Conservation (phyloP, 176 grass and related monocot species). For the Bonia amplexicaulis region DNA sequence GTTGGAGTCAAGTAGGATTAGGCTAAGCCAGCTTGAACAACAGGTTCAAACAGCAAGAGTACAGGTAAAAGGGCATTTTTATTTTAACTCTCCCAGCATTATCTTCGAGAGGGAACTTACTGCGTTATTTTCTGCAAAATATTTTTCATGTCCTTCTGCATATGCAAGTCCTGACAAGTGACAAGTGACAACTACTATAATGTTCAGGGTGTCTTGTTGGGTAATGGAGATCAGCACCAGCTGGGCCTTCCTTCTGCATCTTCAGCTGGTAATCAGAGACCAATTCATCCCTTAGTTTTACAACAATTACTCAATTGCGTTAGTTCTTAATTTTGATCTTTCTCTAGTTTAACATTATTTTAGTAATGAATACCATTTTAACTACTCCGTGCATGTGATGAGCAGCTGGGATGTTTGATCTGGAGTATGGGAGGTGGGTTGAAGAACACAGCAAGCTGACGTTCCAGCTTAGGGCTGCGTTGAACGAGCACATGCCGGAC, state of each 20-base stretch:
- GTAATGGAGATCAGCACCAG: constrained; percentile 27
- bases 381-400: background rate
- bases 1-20: constrained; percentile 71
- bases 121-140: background rate
- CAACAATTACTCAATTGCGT: background rate
- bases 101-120: background rate
- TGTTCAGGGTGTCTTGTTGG: constrained; percentile 40
- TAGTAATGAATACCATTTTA: background rate
- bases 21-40: constrained; percentile 65
- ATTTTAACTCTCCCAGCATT: background rate
- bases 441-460: constrained; percentile 69
- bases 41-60: constrained; percentile 63
- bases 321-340: background rate
- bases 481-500: constrained; percentile 53
- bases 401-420: constrained; percentile 48
- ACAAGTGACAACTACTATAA: background rate
- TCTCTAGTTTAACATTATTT: background rate
- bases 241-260: constrained; percentile 33
- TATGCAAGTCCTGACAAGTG: background rate
- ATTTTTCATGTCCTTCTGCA: background rate
- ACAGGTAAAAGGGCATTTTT: constrained; percentile 40
- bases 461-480: constrained; percentile 48
- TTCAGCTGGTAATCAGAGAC: constrained; percentile 37
- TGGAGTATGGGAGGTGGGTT: constrained; percentile 71
- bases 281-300: background rate